phyloP scores from a whole-genome alignment of 768 basidiomycete genomes.

The Pholiota molesta region DNA sequence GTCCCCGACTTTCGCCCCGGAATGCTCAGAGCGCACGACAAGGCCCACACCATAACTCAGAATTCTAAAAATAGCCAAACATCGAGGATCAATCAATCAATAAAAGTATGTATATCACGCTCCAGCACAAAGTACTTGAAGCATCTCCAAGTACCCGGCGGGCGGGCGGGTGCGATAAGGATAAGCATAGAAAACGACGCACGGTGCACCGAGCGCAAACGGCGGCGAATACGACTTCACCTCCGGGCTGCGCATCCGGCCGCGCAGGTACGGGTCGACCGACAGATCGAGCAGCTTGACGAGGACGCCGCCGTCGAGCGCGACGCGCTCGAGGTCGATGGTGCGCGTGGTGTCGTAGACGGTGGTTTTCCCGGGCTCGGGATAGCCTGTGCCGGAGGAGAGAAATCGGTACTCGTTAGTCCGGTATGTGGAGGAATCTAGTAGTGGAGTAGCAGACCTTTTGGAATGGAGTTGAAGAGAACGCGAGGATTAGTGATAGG shows the following conservation, averaged over 20 bases:
- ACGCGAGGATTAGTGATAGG: conserved; percentile 36
- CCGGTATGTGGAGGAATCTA: not conserved
- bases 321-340: conserved; percentile 52
- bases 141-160: not conserved
- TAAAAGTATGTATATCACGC: too few species aligned
- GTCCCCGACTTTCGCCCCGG: conserved; percentile 36
- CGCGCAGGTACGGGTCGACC: conserved; percentile 45
- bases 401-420: too few species aligned
- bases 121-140: too few species aligned
- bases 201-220: conserved; percentile 40
- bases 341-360: conserved; percentile 44
- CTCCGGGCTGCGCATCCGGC: conserved; percentile 38
- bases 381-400: conserved; percentile 30
- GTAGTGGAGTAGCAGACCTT: not conserved
- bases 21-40: conserved; percentile 45
- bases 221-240: conserved; percentile 30
- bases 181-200: conserved; percentile 16
- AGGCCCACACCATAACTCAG: conserved; percentile 43
- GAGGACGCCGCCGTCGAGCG: conserved; percentile 48
- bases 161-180: too few species aligned
- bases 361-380: conserved; percentile 48
- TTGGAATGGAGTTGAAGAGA: conserved; percentile 32
- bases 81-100: too few species aligned
- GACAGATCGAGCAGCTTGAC: conserved; percentile 52
- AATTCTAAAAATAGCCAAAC: conserved; percentile 15